A percentile compares a stretch with the other conserved stretches of the same genome.
phyloP scores from a whole-genome alignment of 257 asterid species.

The Solanum chiquidenum region DNA sequence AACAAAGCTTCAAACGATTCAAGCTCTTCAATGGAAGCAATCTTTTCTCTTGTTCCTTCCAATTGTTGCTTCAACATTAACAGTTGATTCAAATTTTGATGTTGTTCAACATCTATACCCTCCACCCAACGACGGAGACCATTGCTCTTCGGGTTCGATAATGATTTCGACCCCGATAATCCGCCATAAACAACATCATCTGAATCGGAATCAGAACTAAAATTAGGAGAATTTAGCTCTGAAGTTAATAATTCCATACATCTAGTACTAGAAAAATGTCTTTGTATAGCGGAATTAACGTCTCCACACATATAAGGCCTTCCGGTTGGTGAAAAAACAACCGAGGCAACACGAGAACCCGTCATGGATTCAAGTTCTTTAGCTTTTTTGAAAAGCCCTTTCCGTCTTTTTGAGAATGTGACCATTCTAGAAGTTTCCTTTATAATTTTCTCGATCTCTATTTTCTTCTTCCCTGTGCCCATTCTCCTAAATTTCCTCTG shows the following conservation, averaged over 20 bases:
- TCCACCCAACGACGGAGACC: neutral
- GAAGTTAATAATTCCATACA: too few species aligned
- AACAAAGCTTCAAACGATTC: neutral
- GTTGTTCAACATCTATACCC: neutral
- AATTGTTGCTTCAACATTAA: neutral
- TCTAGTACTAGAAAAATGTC: neutral
- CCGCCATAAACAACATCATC: neutral
- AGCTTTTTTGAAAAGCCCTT: conserved; percentile 2
- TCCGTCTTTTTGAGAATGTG: conserved; percentile 1
- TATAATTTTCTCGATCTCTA: neutral
- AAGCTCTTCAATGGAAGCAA: neutral
- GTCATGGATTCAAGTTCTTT: neutral
- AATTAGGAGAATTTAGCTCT: neutral
- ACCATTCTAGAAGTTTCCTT: conserved; percentile 6
- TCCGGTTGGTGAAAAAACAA: neutral
- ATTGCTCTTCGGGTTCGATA: neutral
- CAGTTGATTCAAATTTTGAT: neutral
- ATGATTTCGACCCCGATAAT: neutral
- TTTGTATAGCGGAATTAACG: neutral
- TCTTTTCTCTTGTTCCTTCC: neutral
- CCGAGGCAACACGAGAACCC: neutral
- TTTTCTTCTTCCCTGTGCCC: conserved; percentile 7
- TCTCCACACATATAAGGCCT: neutral
- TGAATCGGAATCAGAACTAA: too few species aligned
- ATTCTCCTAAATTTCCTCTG: neutral